Evolutionary conservation across 108 stramenopile genomes (phyloP), one percentile per base, ranked within the genome.

Genomic region (Cyclostephanos invisitatus): DNA sequence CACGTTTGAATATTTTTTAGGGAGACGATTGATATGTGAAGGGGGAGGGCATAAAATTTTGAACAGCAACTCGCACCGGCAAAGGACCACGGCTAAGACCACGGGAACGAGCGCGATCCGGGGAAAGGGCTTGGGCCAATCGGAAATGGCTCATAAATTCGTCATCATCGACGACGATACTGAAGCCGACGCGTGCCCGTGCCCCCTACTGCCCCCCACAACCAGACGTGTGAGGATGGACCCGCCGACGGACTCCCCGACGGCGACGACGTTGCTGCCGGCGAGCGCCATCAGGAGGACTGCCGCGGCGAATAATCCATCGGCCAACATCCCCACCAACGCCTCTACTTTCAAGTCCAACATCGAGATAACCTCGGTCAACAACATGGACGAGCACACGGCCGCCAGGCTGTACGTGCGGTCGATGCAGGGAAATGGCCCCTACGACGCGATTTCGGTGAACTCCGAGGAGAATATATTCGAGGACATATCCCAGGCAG

Each of bases 341-440:
- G 28, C 12, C 56, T 29, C 27, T 17, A 35, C 56, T 27, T 25
- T 6, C 28, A 32, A 32, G 32, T 32, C 32, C 4, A 32, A 25
- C 18, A 9, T 25, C 55, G 25, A 55, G 11, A 25, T 27, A 0
- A 25, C 25, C 1, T n/a, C 51, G 4, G 3, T 14, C 60, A 40
- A 5, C n/a, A 20, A 4, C 36, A 42, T 61, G 35, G 36, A 36
- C 17, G 36, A 61, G 17, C 35, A 61, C 1, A 38, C 60, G 0
- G 60, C 60, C 10, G 17, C 60, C 17, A 21, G 22, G 40, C 37
- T 61, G 60, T 61, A 61, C 60, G 60, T 44, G 3, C 17, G 18
- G 20, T 17, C 60, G 37, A 61, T 40, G 60, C 28, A 40, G n/a
- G 60, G 60, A 20, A 37, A 61, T 20, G 60, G 60, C 36, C 38